Percentiles rank a stretch among this genome's conserved stretches.
Conservation (phyloP, 208 protist genomes). For the Trypanosomatidae sp. region DNA sequence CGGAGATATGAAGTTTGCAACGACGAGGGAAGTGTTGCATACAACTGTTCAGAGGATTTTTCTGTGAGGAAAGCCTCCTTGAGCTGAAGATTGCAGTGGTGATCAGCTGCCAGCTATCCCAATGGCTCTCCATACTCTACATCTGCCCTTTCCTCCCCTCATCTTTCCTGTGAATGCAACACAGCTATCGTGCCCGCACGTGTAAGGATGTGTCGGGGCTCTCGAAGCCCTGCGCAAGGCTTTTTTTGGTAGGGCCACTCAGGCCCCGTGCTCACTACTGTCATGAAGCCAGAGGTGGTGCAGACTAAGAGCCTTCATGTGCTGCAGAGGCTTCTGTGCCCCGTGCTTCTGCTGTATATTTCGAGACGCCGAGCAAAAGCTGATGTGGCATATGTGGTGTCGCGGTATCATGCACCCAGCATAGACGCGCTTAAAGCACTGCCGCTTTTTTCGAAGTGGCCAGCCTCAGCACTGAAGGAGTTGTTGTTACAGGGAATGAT, state of each 20-base stretch:
- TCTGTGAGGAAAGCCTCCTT: neutral
- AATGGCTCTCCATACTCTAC: neutral
- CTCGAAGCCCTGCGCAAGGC: neutral
- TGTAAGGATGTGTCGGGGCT: neutral
- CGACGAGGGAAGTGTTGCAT: neutral
- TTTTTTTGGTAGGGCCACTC: neutral
- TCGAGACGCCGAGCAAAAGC: slow-evolving; percentile 1
- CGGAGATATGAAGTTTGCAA: neutral
- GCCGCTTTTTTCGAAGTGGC: slow-evolving; percentile 51
- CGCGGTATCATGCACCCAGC: slow-evolving; percentile 10
- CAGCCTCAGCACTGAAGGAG: slow-evolving; percentile 26
- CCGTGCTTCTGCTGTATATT: slow-evolving; percentile 18
- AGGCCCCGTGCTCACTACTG: neutral
- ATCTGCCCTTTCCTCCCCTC: slow-evolving; percentile 2
- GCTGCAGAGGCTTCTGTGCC: slow-evolving; percentile 27
- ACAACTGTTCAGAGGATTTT: neutral
- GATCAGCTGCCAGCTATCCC: neutral
- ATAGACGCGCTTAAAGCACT: slow-evolving; percentile 20
- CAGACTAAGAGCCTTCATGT: slow-evolving; percentile 19
- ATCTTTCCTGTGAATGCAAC: neutral
- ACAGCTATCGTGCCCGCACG: too few relatives aligned
- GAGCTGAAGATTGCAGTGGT: neutral
- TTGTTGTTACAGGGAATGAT: slow-evolving; percentile 28
- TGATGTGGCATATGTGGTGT: neutral
- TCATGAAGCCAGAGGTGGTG: slow-evolving; percentile 15